Percentiles rank a stretch among this genome's conserved stretches.
These are phyloP conservation scores for Saccharomyces hybrid DNA, from an alignment of 1,139 yeast genomes.

Conservation along the genomic window DNA sequence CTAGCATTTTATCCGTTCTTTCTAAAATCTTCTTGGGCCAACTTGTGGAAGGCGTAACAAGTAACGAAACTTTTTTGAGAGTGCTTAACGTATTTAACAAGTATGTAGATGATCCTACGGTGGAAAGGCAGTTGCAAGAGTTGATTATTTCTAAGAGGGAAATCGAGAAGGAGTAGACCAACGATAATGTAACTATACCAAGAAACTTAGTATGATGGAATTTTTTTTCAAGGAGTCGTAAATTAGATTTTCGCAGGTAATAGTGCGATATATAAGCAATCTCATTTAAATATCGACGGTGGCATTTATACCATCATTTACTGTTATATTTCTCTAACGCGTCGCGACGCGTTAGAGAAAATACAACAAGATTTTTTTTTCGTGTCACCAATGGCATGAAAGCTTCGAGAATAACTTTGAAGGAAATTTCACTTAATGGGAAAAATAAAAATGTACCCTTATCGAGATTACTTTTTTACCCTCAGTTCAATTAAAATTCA, in stretches of 20 bases:
- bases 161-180: conserved; percentile 18
- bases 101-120: conserved; percentile 37
- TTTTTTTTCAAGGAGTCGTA: not conserved
- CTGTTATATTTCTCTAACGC: not conserved
- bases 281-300: not conserved
- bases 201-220: not conserved
- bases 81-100: conserved; percentile 45
- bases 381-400: conserved; percentile 4
- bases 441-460: not conserved
- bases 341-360: not conserved
- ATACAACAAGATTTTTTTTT: not conserved
- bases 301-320: not conserved
- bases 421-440: not conserved
- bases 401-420: not conserved
- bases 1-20: conserved; percentile 57
- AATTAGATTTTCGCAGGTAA: not conserved
- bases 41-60: conserved; percentile 36
- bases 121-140: conserved; percentile 36
- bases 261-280: not conserved
- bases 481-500: not conserved
- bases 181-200: not conserved
- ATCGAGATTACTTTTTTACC: not conserved
- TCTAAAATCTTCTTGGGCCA: conserved; percentile 69
- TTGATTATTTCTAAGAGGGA: conserved; percentile 33
- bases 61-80: conserved; percentile 40